Evolutionary conservation across 2,329 filamentous ascomycete genomes (phyloP).

Genomic region (Aplosporella prunicola): DNA sequence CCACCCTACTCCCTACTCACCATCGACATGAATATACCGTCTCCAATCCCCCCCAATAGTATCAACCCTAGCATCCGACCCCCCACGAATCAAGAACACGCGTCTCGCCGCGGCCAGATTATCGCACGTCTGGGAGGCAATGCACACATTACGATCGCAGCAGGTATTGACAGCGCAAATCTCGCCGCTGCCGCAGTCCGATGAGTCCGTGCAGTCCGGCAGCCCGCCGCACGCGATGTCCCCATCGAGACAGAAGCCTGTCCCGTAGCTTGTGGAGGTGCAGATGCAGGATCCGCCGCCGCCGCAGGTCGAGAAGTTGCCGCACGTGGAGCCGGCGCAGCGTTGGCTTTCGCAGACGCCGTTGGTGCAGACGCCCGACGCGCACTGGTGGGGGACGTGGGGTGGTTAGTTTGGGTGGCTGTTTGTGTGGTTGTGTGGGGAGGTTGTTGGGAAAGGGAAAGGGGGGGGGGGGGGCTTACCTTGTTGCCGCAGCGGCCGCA

Average conservation of each 20-base stretch:
- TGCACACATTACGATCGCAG: slow-evolving; percentile 15
- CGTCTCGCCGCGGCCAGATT: too few species aligned
- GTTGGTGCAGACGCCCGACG: slow-evolving; percentile 21
- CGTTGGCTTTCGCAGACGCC: slow-evolving; percentile 22
- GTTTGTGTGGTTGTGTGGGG: too few species aligned
- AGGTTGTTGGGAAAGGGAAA: slow-evolving; percentile 18
- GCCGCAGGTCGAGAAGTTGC: slow-evolving; percentile 19
- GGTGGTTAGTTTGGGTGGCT: too few species aligned
- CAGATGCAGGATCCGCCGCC: slow-evolving; percentile 19
- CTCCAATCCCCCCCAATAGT: too few species aligned
- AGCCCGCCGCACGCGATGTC: slow-evolving; percentile 12
- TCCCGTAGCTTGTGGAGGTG: slow-evolving; percentile 15
- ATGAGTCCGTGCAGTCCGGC: slow-evolving; percentile 11
- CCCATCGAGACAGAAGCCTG: slow-evolving; percentile 23
- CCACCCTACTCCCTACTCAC: neutral
- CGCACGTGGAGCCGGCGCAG: slow-evolving; percentile 22
- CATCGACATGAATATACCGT: slow-evolving; percentile 2
- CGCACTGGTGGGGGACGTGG: slow-evolving; percentile 19
- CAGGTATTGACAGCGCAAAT: slow-evolving; percentile 18
- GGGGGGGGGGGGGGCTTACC: slow-evolving; percentile 6
- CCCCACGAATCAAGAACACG: too few species aligned
- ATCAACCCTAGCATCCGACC: too few species aligned
- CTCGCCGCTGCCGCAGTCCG: slow-evolving; percentile 14
- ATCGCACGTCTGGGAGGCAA: slow-evolving; percentile 14
- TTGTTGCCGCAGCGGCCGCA: slow-evolving; percentile 2